phyloP scores from a whole-genome alignment of 140 eudicot genomes.

The Bidens hawaiensis region DNA sequence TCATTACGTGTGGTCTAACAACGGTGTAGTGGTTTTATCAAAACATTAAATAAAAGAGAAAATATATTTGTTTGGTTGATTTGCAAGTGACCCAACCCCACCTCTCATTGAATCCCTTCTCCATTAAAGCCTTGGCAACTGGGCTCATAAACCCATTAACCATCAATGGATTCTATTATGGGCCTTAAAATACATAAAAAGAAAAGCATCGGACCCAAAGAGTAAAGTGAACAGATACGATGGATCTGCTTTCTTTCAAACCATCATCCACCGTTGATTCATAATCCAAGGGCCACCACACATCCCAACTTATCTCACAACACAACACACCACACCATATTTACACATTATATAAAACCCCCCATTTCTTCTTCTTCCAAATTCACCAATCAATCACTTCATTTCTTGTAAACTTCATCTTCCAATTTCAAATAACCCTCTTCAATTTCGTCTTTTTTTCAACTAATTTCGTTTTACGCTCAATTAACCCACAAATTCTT shows the following conservation, averaged over 20 bases:
- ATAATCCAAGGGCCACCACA: conserved; percentile 28
- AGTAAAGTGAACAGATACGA: not conserved
- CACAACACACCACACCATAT: not conserved
- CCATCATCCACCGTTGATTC: conserved; percentile 28
- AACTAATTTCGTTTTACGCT: conserved; percentile 12
- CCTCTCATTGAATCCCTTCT: too few relatives aligned
- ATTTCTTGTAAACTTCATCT: not conserved
- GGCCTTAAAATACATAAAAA: too few relatives aligned
- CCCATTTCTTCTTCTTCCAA: conserved; percentile 11
- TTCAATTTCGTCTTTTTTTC: not conserved
- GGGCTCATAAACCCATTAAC: too few relatives aligned
- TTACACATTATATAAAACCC: not conserved
- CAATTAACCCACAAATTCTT: not conserved
- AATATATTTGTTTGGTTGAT: too few relatives aligned
- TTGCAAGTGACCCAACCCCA: too few relatives aligned
- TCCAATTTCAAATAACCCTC: too few relatives aligned
- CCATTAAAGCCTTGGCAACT: too few relatives aligned
- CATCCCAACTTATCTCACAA: conserved; percentile 31
- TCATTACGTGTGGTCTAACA: too few relatives aligned
- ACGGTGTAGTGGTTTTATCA: too few relatives aligned
- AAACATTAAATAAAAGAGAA: too few relatives aligned
- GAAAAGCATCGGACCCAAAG: not conserved
- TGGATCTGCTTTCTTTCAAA: not conserved
- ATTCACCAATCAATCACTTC: not conserved
- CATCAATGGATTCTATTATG: too few relatives aligned